Percentiles rank a stretch among this genome's conserved stretches.
phyloP scores from a whole-genome alignment of 2,329 filamentous ascomycete genomes.

The Myriosclerotinia duriaeana region DNA sequence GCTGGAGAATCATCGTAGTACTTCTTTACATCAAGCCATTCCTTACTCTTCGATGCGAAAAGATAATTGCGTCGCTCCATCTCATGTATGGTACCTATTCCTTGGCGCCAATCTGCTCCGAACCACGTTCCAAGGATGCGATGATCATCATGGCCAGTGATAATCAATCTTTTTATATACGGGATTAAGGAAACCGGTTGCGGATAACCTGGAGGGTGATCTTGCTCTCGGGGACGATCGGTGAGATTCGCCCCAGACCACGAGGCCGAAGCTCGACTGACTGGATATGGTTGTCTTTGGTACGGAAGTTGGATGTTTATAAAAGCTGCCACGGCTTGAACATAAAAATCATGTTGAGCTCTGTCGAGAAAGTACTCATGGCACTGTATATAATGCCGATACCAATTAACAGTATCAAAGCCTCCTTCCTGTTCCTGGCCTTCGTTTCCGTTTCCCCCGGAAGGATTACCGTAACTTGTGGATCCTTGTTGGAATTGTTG shows the following conservation, averaged over 20 bases:
- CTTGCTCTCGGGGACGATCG: conserved; percentile 34
- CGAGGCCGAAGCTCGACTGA: conserved; percentile 44
- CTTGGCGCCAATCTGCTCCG: conserved; percentile 84
- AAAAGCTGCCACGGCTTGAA: conserved; percentile 86
- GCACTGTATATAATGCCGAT: conserved; percentile 86
- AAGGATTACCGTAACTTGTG: conserved; percentile 4
- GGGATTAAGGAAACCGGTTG: conserved; percentile 69
- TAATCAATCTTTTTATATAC: conserved; percentile 85
- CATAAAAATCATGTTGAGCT: conserved; percentile 77
- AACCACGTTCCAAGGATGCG: conserved; percentile 93
- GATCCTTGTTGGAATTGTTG: conserved; percentile 15
- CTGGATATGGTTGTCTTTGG: conserved; percentile 59
- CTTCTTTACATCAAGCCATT: conserved; percentile 84
- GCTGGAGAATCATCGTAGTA: conserved; percentile 79
- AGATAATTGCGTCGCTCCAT: conserved; percentile 91
- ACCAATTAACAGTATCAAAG: conserved; percentile 89
- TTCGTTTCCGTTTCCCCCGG: neutral
- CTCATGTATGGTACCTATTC: conserved; percentile 80
- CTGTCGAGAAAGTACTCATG: conserved; percentile 88
- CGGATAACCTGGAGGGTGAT: conserved; percentile 29
- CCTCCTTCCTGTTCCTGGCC: conserved; percentile 8
- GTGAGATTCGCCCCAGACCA: conserved; percentile 41
- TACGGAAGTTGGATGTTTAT: conserved; percentile 90
- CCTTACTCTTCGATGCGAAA: conserved; percentile 89
- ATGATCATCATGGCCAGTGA: conserved; percentile 85